A percentile compares a stretch with the other conserved stretches of the same genome.
Conservation (phyloP, 2,329 filamentous ascomycete genomes). For the Verticillium albo-atrum region DNA sequence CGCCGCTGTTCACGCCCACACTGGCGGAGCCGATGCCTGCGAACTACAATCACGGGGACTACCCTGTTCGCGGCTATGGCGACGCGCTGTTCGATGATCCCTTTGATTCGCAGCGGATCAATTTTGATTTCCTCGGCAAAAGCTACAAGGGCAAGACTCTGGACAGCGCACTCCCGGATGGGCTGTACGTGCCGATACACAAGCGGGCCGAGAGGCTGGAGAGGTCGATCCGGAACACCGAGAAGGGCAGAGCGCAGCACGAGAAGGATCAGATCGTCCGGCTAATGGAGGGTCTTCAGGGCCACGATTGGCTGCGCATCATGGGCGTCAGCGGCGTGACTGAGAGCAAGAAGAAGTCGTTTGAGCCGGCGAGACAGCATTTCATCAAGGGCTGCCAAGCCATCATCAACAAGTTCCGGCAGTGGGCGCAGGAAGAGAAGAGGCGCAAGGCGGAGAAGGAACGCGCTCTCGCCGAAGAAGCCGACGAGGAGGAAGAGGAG, state of each 20-base stretch:
- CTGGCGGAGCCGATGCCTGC: slow-evolving; percentile 3
- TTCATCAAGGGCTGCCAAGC: slow-evolving; percentile 80
- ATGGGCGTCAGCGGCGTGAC: slow-evolving; percentile 87
- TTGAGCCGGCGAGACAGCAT: slow-evolving; percentile 78
- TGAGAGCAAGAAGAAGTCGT: slow-evolving; percentile 79
- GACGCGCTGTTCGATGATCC: slow-evolving; percentile 54
- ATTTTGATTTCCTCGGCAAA: slow-evolving; percentile 49
- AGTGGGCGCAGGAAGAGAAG: slow-evolving; percentile 89
- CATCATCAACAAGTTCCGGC: slow-evolving; percentile 80
- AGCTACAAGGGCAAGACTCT: slow-evolving; percentile 37
- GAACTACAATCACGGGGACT: slow-evolving; percentile 18
- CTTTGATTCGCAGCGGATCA: slow-evolving; percentile 50
- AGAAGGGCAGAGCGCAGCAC: slow-evolving; percentile 62
- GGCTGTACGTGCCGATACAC: slow-evolving; percentile 49
- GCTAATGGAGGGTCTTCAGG: slow-evolving; percentile 75
- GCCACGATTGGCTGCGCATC: slow-evolving; percentile 86
- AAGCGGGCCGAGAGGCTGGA: slow-evolving; percentile 57
- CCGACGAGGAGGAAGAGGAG: slow-evolving; percentile 28
- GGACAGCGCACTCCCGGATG: slow-evolving; percentile 47
- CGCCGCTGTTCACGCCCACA: slow-evolving; percentile 1
- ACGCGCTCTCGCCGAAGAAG: slow-evolving; percentile 47
- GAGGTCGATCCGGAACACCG: slow-evolving; percentile 58
- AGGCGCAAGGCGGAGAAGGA: slow-evolving; percentile 73
- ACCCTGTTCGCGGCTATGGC: slow-evolving; percentile 46
- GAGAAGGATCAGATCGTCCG: slow-evolving; percentile 62